Conservation (phyloP, 140 eudicot genomes). For the Cichorium intybus region DNA sequence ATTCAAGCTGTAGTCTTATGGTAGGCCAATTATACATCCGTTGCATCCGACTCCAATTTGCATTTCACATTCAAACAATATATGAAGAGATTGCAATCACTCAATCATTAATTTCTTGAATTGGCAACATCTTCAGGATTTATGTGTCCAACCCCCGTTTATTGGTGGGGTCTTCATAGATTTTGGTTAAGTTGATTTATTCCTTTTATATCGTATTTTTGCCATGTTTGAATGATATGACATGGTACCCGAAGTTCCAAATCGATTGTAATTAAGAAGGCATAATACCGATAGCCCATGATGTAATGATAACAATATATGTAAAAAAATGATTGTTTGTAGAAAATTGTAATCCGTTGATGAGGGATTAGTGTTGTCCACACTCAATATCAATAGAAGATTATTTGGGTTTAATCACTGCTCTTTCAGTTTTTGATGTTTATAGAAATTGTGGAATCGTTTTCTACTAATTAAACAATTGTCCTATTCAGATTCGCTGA, state of each 20-base stretch:
- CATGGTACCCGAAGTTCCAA: background rate
- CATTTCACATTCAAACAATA: slow-evolving; percentile 15
- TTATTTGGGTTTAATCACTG: background rate
- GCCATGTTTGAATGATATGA: background rate
- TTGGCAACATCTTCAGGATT: slow-evolving; percentile 51
- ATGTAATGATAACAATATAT: background rate
- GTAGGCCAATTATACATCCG: slow-evolving; percentile 32
- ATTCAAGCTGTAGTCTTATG: slow-evolving; percentile 28
- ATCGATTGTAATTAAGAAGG: too few relatives aligned
- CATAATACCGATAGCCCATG: too few relatives aligned
- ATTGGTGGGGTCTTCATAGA: slow-evolving; percentile 36
- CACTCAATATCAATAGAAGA: background rate
- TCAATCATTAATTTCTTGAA: slow-evolving; percentile 51
- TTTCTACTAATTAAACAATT: too few relatives aligned
- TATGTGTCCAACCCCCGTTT: slow-evolving; percentile 37
- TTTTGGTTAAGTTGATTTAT: background rate
- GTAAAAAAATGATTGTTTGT: background rate
- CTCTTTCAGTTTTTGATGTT: background rate
- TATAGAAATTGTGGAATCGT: background rate
- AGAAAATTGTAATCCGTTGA: background rate
- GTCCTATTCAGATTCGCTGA: too few relatives aligned
- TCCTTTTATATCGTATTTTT: background rate
- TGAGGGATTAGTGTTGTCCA: background rate
- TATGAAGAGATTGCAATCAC: slow-evolving; percentile 12
- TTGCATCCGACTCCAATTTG: slow-evolving; percentile 31